Evolutionary conservation across 805 yeast genomes (phyloP), one percentile per base, ranked within the genome.

Genomic region (Ogataea methylovora): DNA sequence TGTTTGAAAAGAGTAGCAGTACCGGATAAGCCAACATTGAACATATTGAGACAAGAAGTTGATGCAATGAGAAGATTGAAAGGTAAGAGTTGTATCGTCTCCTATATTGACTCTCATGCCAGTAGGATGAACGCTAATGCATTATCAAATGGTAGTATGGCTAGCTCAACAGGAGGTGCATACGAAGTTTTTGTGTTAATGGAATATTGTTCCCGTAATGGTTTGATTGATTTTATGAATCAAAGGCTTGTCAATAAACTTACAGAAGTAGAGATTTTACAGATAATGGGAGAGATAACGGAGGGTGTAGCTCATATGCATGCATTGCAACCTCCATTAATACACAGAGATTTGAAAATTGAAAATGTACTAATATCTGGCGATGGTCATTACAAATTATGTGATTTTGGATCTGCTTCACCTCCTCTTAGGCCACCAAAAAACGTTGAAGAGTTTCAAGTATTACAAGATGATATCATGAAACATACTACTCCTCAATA

Each of bases 1-100:
- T 92, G 97, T 54, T 66, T 92, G 49, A 92, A 92, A 58, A 71
- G 98, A 42, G 97, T 92, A n/a, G 80, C 80, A 22, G 98, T 92
- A 3, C 97, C 97, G 4, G 86, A 82, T 53, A 92, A 92, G 58
- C 73, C 77, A 49, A 83, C 82, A 34, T 67, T 92, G 53, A 85
- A 84, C 47, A 71, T 80, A 17, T 65, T 92, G 33, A 66, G 97
- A 41, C 95, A 94, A 26, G 99, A 92, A 56, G 98, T 92, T 12
- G 97, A 92, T 53, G 94, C 97, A 10, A 90, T 92, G 97, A 84
- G 85, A 58, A 67, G 95, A 19, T 65, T 92, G 23, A 66, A 79
- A 41, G 95, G 94, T 8, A 73, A 83, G 43, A 71, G 72, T 30
- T 79, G 80, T 52, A 77, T 92, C 41, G 98, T 92, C 2, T 78